Conservation (phyloP, 2,329 filamentous ascomycete genomes). For the Epichloe elymi region DNA sequence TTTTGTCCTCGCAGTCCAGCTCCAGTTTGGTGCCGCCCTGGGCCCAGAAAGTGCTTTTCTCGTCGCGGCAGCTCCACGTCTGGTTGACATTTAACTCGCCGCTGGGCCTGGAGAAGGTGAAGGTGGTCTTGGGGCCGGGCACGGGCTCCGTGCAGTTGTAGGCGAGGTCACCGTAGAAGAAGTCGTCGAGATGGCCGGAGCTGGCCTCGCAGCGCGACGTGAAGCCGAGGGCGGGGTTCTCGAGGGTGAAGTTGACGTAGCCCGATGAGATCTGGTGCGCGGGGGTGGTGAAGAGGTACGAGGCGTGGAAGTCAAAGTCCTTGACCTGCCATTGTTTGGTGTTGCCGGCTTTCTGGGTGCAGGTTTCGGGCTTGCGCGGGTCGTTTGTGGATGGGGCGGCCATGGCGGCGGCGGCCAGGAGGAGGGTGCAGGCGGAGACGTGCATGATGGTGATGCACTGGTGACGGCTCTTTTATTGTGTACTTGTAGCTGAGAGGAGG, state of each 20-base stretch:
- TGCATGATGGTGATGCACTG: constrained; percentile 5
- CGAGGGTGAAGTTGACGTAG: constrained; percentile 34
- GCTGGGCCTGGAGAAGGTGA: constrained; percentile 27
- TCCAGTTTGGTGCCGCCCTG: constrained; percentile 14
- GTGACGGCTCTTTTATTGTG: background rate
- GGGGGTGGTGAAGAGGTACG: constrained; percentile 35
- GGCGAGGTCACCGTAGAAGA: constrained; percentile 33
- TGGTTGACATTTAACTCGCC: constrained; percentile 30
- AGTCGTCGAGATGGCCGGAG: constrained; percentile 31
- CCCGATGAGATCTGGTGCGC: constrained; percentile 37
- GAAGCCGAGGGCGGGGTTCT: constrained; percentile 29
- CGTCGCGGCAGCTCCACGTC: constrained; percentile 33
- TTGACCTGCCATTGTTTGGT: constrained; percentile 25
- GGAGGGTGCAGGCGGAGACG: constrained; percentile 9
- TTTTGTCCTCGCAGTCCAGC: constrained; percentile 17
- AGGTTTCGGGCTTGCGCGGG: constrained; percentile 6
- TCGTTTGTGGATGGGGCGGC: constrained; percentile 10
- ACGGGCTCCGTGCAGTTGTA: constrained; percentile 30
- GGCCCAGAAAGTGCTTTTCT: constrained; percentile 19
- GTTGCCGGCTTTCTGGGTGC: constrained; percentile 10
- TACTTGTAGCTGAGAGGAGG: background rate
- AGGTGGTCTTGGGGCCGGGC: constrained; percentile 20
- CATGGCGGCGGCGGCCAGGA: constrained; percentile 14
- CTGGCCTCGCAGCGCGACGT: constrained; percentile 24
- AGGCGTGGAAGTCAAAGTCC: constrained; percentile 35